These are phyloP conservation scores for Ascocoryne sarcoides DNA, from an alignment of 2,329 filamentous ascomycete genomes.

Conservation along the genomic window DNA sequence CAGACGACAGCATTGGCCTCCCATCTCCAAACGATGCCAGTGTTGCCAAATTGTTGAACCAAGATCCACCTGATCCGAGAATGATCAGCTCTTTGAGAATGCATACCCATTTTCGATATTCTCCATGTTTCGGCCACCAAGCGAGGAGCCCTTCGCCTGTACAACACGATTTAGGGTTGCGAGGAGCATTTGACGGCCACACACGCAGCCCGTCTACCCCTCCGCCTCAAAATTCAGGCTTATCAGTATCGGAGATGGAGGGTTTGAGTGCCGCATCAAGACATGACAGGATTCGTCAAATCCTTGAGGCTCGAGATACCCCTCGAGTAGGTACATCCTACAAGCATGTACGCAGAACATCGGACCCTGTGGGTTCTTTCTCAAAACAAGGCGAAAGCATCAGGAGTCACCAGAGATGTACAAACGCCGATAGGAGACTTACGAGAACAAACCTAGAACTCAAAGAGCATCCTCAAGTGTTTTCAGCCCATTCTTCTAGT, in stretches of 20 bases:
- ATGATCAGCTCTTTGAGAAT: conserved; percentile 28
- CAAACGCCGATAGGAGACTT: neutral
- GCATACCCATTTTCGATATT: conserved; percentile 27
- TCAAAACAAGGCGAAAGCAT: neutral
- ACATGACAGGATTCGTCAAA: neutral
- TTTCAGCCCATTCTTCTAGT: neutral
- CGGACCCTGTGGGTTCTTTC: neutral
- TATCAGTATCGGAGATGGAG: neutral
- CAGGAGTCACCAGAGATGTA: no score
- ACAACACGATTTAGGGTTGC: conserved; percentile 19
- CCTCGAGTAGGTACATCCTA: neutral
- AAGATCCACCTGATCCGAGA: conserved; percentile 13
- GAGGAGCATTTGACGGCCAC: conserved; percentile 14
- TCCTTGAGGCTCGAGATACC: neutral
- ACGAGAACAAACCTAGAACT: neutral
- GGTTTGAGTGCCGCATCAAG: no score
- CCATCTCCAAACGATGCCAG: conserved; percentile 9
- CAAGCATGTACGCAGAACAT: neutral
- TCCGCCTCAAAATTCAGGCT: neutral
- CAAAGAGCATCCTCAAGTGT: neutral
- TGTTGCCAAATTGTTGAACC: neutral
- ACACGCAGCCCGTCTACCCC: conserved; percentile 5
- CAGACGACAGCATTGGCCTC: conserved; percentile 12
- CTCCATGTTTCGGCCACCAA: conserved; percentile 27
- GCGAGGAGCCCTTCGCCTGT: conserved; percentile 24